phyloP scores from a whole-genome alignment of 371 early-diverging fungal genomes.

The Neoconidiobolus thromboides region DNA sequence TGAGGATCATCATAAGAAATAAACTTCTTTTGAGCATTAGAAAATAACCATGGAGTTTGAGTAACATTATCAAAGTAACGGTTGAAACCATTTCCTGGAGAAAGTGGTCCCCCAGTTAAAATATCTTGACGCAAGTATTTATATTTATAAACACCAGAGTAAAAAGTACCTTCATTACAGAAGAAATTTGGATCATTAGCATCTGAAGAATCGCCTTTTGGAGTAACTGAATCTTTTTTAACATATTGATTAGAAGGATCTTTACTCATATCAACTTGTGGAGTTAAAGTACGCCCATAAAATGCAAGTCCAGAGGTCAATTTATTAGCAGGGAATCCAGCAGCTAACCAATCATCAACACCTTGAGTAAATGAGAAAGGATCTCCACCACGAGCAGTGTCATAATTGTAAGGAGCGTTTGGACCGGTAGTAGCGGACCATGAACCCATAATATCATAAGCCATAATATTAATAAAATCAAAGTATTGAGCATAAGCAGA shows the following conservation, averaged over 20 bases:
- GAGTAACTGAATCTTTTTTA: slow-evolving; percentile 11
- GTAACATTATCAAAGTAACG: slow-evolving; percentile 34
- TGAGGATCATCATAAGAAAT: slow-evolving; percentile 44
- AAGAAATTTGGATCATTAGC: slow-evolving; percentile 24
- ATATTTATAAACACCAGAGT: slow-evolving; percentile 41
- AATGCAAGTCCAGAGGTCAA: slow-evolving; percentile 41
- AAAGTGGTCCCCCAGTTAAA: slow-evolving; percentile 16
- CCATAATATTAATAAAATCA: slow-evolving; percentile 45
- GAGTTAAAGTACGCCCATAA: slow-evolving; percentile 39
- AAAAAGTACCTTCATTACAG: slow-evolving; percentile 17
- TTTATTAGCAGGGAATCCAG: slow-evolving; percentile 34
- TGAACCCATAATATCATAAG: slow-evolving; percentile 34
- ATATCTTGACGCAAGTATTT: slow-evolving; percentile 31
- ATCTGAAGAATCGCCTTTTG: slow-evolving; percentile 29
- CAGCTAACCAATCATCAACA: slow-evolving; percentile 25
- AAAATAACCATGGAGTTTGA: slow-evolving; percentile 51
- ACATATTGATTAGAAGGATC: slow-evolving; percentile 12
- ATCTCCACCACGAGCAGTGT: slow-evolving; percentile 10
- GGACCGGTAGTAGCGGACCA: slow-evolving; percentile 31
- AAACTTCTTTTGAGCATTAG: slow-evolving; percentile 22
- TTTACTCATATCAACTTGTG: slow-evolving; percentile 24
- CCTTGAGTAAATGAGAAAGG: slow-evolving; percentile 15
- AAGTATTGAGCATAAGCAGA: slow-evolving; percentile 33
- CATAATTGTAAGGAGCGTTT: slow-evolving; percentile 41
- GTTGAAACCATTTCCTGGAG: slow-evolving; percentile 16